Evolutionary conservation across 2,329 filamentous ascomycete genomes (phyloP), one percentile per base, ranked within the genome.

Genomic region (Didymella pomorum): DNA sequence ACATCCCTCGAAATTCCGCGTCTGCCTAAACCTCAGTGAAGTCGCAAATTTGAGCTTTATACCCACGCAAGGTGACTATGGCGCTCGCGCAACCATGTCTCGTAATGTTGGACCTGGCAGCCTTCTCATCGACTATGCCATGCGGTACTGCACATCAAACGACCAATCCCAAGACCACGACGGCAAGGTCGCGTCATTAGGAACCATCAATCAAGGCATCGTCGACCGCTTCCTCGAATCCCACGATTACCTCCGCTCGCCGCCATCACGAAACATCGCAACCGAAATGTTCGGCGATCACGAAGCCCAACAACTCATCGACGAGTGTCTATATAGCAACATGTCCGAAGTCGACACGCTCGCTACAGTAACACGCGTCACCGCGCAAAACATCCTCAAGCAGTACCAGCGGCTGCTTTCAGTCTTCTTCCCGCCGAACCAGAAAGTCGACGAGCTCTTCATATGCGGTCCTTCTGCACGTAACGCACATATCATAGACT

Each of bases 1-100:
- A 62, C 83, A 87, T 64, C 81, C 84, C 0, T 82, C 74, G 4
- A 86, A 85, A 71, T 75, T 86, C 8, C 81, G 86, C 25, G 84
- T 83, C 2, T 87, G 84, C 69, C 83, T 87, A 67, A 87, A 87
- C 66, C 87, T 88, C 52, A 84, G 84, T 49, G 84, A 85, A 29
- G 86, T 88, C 41, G 83, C 82, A 28, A 87, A 85, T 63, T 82
- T 88, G 23, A 87, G 82, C 74, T 86, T 87, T 72, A 84, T 87
- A 49, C 83, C 83, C 3, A 80, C 83, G 4, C 78, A 83, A 49
- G 71, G 71, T 28, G 68, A 78, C 20, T 69, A 77, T 28, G 70
- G 76, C 58, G 63, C 73, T 14, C 74, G 77, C 44, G 61, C 71
- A 20, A 79, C 77, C 56, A 81, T 80, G 64, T 82, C 84, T 65